Evolutionary conservation across 352 stramenopile species (phyloP), one percentile per base, ranked within the genome.

Genomic region (Globisporangium iwayamae): DNA sequence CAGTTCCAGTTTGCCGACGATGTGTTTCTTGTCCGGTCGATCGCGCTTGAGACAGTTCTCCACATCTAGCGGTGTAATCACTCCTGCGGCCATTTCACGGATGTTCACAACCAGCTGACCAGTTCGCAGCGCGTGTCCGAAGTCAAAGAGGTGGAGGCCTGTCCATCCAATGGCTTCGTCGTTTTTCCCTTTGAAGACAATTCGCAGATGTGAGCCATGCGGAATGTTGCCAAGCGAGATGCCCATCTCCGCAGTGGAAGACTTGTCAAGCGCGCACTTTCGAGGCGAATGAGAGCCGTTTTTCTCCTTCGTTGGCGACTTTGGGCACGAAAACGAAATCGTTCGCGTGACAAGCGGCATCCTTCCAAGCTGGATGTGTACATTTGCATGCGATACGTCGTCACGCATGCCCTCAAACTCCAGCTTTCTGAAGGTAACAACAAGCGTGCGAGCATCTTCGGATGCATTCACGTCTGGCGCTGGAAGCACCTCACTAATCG

Each of bases 91-190:
- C 46, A 60, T 60, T 7, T 57, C 43, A 0, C 56, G 48, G 14
- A 64, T 45, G 53, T 91, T 79, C 41, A 94, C 60, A 0, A 66
- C 45, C 4, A 79, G 63, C 2, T 72, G 71, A 13, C 85, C 85
- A 18, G 63, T 80, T 36, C 84, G 70, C 48, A 96, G 63, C 0
- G 69, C 77, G 46, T 96, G 85, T 2, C 87, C 80, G 65, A 94
- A 96, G 52, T 93, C 85, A 32, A 96, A 94, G 9, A 94, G 62
- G 25, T 93, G 81, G 10, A 91, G 48, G 3, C 84, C 87, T 14
- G 72, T 84, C 87, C 87, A 96, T 18, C 69, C 84, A 47, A 76
- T 56, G 0, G 69, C 22, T 20, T 70, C 68, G 46, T 63, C 66
- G 4, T 68, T 59, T 51, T 87, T 93, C 2, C 66, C 74, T 22